A percentile compares a stretch with the other conserved stretches of the same genome.
Conservation (phyloP, 2,329 filamentous ascomycete genomes). For the Penicillium sp. region DNA sequence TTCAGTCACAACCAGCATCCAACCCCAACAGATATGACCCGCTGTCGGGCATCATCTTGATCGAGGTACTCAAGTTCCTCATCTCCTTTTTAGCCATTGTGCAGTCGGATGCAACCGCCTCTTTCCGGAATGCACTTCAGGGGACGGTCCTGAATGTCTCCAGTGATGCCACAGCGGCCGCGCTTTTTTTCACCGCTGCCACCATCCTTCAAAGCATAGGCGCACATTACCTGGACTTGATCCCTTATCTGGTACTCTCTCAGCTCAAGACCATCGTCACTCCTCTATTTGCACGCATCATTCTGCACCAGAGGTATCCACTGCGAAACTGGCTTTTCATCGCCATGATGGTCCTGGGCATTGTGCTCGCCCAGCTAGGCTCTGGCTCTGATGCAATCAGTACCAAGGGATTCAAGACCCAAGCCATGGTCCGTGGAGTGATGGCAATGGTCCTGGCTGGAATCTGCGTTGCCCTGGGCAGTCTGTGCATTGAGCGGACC, state of each 20-base stretch:
- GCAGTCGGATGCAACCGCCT: background rate
- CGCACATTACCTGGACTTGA: background rate
- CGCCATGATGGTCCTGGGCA: background rate
- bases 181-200: background rate
- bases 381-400: background rate
- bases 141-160: background rate
- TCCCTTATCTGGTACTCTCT: background rate
- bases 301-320: background rate
- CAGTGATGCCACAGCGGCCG: background rate
- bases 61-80: background rate
- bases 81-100: background rate
- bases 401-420: background rate
- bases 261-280: slow-evolving; percentile 1
- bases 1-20: background rate
- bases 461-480: background rate
- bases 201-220: background rate
- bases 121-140: background rate
- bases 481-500: background rate
- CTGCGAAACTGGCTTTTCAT: background rate
- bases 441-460: background rate
- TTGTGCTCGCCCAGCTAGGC: background rate
- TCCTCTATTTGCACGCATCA: background rate
- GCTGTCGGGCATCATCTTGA: background rate
- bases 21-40: background rate
- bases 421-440: background rate